Base-by-base conservation (phyloP, 2,329 filamentous ascomycete species). In the Fusarium globosum region DNA sequence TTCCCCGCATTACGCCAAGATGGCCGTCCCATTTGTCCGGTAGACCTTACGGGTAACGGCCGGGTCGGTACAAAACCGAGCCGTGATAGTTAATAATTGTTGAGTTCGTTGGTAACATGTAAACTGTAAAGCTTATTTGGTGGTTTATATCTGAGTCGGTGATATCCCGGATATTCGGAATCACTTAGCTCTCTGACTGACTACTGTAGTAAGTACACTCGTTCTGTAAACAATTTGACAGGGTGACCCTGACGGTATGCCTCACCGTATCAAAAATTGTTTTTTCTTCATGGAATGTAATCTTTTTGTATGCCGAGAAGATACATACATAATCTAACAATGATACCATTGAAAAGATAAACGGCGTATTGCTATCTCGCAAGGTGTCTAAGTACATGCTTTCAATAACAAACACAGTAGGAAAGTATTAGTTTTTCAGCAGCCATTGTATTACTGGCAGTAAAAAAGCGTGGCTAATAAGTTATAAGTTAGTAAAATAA, bases 81-180 rank as follows among this genome's bases (percentile, higher is more conserved):
- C 70, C 65, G 53, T 53, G 60, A 56, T 53, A 41, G 43, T 36
- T 38, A 26, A 4, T 48, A 41, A 48, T 36, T 20, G 43, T 2
- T 23, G 68, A 48, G 61, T 57, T 28, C 23, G 20, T 30, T 42
- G 23, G 36, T 49, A 52, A 48, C 46, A 45, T 26, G 30, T 45
- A 42, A 68, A 58, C 35, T 26, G 39, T 58, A 42, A 68, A 53
- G 48, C 28, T 57, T 49, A 56, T 46, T 69, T 51, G 52, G 51
- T 53, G 41, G 51, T 39, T 56, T 35, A 56, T 57, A 20, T 42
- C 38, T 28, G 20, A 53, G 38, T 26, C 70, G 61, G 71, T 28
- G 71, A 73, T 73, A 73, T 71, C 36, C 66, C 71, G 66, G 71
- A 41, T 36, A 42, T 73, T 73, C 71, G 71, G 71, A 23, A 42